phyloP scores from a whole-genome alignment of 768 basidiomycete genomes.

The Lentinus brumalis region DNA sequence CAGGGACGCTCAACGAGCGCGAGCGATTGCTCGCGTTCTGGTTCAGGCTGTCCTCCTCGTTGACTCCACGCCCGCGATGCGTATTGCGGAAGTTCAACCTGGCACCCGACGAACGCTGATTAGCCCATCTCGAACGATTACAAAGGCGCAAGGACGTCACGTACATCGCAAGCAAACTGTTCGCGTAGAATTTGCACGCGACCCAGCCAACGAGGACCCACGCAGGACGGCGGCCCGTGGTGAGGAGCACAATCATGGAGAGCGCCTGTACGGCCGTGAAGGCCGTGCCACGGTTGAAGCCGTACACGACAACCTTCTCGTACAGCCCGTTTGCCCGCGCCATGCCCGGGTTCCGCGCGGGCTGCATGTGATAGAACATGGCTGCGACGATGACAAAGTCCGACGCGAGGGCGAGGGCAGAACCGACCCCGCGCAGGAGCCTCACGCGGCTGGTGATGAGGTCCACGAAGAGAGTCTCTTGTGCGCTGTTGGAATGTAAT shows the following conservation, averaged over 20 bases:
- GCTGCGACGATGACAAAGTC: constrained; percentile 20
- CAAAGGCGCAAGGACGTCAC: neutral
- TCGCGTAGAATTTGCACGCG: constrained; percentile 25
- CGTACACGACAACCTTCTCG: constrained; percentile 18
- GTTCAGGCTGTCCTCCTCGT: constrained; percentile 26
- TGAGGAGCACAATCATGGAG: constrained; percentile 7
- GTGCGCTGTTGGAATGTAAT: neutral
- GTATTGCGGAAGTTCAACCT: constrained; percentile 28
- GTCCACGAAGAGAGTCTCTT: constrained; percentile 15
- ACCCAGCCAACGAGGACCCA: constrained; percentile 28
- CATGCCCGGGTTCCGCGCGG: constrained; percentile 20
- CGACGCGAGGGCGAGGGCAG: constrained; percentile 12
- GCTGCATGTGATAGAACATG: constrained; percentile 21
- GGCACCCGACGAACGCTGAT: neutral
- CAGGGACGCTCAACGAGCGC: constrained; percentile 3
- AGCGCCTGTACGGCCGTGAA: constrained; percentile 16
- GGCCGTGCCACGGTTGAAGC: constrained; percentile 24
- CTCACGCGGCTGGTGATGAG: constrained; percentile 10
- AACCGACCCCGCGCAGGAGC: constrained; percentile 17
- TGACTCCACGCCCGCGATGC: constrained; percentile 24
- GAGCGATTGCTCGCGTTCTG: constrained; percentile 16
- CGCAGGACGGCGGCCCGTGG: constrained; percentile 14
- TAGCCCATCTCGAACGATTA: too few relatives aligned
- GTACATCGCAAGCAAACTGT: constrained; percentile 24
- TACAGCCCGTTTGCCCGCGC: constrained; percentile 15